Evolutionary conservation across 2,329 filamentous ascomycete species (phyloP).

Genomic region (Ceratocystis albifundus): DNA sequence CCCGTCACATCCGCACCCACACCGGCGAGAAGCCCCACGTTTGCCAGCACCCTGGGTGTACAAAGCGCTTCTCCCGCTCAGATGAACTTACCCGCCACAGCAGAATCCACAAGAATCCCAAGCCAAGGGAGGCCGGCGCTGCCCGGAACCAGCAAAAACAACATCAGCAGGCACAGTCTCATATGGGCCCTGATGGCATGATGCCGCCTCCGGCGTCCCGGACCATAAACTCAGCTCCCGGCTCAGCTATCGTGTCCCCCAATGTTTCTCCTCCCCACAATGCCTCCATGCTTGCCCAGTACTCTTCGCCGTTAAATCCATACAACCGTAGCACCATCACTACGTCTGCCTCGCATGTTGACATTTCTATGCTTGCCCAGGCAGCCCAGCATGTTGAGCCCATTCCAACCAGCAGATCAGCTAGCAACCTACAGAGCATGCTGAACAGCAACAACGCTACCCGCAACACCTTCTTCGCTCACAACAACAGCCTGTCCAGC

Average conservation of each 20-base stretch:
- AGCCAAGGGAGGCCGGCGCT: conserved; percentile 82
- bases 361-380: conserved; percentile 50
- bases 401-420: conserved; percentile 25
- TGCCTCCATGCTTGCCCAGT: conserved; percentile 56
- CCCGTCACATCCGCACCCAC: conserved; percentile 83
- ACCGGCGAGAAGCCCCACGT: conserved; percentile 97
- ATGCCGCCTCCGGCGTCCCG: conserved; percentile 63
- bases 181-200: conserved; percentile 45
- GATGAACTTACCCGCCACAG: conserved; percentile 95
- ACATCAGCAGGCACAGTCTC: conserved; percentile 95
- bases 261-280: conserved; percentile 93
- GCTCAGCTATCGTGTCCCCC: conserved; percentile 77
- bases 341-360: conserved; percentile 33
- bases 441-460: conserved; percentile 19
- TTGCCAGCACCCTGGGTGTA: conserved; percentile 90
- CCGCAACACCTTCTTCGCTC: conserved; percentile 21
- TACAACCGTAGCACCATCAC: conserved; percentile 39
- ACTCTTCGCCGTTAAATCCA: conserved; percentile 27
- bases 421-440: conserved; percentile 35
- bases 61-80: conserved; percentile 91
- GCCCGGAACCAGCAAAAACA: conserved; percentile 66
- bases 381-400: conserved; percentile 49
- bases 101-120: conserved; percentile 97
- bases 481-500: conserved; percentile 19
- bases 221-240: conserved; percentile 77